phyloP scores from a whole-genome alignment of 306 rosid genomes.

The Pterocarpus macrocarpus region DNA sequence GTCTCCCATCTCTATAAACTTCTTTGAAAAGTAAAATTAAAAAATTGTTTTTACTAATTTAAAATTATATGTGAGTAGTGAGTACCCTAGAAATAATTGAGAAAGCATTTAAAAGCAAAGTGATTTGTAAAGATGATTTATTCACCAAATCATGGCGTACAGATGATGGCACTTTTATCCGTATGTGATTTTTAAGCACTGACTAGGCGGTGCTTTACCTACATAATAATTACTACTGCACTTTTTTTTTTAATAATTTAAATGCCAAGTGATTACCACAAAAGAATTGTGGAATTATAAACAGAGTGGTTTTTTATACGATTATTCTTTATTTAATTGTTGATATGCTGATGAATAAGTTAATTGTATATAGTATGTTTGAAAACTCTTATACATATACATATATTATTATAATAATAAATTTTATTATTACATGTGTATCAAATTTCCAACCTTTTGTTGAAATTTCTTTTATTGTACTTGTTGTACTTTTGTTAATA shows the following conservation, averaged over 20 bases:
- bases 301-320: background rate
- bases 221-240: background rate
- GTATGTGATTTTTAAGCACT: conserved; percentile 3
- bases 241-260: background rate
- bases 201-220: background rate
- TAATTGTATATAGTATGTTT: background rate
- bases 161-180: background rate
- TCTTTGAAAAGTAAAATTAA: background rate
- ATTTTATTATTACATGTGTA: background rate
- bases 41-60: background rate
- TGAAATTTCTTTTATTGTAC: background rate
- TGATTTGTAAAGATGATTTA: conserved; percentile 10
- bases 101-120: background rate
- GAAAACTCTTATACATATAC: background rate
- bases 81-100: background rate
- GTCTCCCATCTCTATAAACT: background rate
- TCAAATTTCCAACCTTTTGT: background rate
- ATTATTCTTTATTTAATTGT: background rate
- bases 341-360: background rate
- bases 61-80: background rate
- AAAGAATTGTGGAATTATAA: background rate
- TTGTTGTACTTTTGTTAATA: conserved; percentile 1
- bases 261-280: background rate
- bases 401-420: too few relatives aligned
- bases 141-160: conserved; percentile 5